Base-by-base conservation (phyloP, 2,329 filamentous ascomycete genomes). In the Fusarium bulbicola region DNA sequence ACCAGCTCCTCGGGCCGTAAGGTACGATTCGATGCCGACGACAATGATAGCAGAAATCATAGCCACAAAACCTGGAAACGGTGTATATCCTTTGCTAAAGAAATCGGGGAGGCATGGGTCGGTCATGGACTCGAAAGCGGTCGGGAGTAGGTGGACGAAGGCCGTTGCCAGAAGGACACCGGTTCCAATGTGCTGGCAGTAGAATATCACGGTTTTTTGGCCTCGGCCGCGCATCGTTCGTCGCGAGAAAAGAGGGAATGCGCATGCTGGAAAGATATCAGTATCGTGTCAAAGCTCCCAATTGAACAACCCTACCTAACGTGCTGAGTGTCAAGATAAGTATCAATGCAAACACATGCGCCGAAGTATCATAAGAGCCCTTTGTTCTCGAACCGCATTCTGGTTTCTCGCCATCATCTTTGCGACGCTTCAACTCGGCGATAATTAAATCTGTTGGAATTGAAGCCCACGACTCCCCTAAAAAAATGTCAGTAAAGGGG, bases 161-260 rank as follows among this genome's bases (percentile, higher is more conserved):
- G 93, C 93, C 3, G 93, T 96, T 16, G 94, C 93, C 70, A 96
- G 92, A n/a, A 96, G 85, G 26, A 96, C 94, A 66, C 93, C 93
- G 3, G 93, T 96, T 78, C 93, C 92, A 73, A 94, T 92, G 82
- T 94, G 92, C 73, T 92, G 90, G 76, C 90, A 91, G 71, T 91
- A 84, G 79, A 92, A 92, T 71, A 92, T 86, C 75, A 92, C 86
- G 28, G 81, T 86, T 70, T 86, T 86, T 59, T 91, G 90, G 61
- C 88, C 87, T 58, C 85, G 87, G 62, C 90, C 85, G 54, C 86
- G 85, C 42, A 87, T 88, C 42, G 87, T 84, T 72, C 89, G 87
- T 59, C 88, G 87, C 15, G 90, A 91, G 61, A 93, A 82, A 39
- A 93, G 83, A 4, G 92, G 92, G 59, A 93, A 90, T 9, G 87